Evolutionary conservation across 495 filamentous ascomycete genomes (phyloP).

Genomic region (Talaromyces trachyspermus): DNA sequence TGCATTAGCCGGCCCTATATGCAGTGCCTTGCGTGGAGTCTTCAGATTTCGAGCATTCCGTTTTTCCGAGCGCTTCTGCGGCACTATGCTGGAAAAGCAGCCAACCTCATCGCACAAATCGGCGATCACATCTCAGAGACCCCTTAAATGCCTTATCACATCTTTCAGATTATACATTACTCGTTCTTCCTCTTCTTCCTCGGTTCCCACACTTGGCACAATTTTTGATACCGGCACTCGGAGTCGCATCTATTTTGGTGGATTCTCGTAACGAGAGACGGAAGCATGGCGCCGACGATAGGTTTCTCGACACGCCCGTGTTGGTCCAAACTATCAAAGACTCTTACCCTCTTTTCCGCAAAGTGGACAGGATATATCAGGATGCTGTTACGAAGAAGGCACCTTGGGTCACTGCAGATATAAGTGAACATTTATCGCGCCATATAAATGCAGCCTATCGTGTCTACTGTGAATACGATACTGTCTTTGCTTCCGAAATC

Average conservation of each 20-base stretch:
- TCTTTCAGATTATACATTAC: constrained; percentile 21
- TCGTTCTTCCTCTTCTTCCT: constrained; percentile 18
- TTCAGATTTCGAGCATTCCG: constrained; percentile 26
- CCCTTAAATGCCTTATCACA: constrained; percentile 16
- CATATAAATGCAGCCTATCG: constrained; percentile 20
- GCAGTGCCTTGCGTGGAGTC: constrained; percentile 19
- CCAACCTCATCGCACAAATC: constrained; percentile 20
- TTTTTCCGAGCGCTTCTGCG: constrained; percentile 24
- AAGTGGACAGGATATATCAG: constrained; percentile 28
- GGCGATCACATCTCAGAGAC: constrained; percentile 21
- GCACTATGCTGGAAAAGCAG: constrained; percentile 15
- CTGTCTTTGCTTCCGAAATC: constrained; percentile 22
- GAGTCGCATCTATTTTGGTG: constrained; percentile 16
- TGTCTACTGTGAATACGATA: constrained; percentile 16
- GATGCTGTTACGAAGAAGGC: constrained; percentile 32
- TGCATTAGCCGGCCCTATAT: constrained; percentile 25
- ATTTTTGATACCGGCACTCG: constrained; percentile 15
- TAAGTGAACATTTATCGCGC: constrained; percentile 25
- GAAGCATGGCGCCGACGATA: constrained; percentile 12
- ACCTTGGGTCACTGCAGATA: constrained; percentile 29
- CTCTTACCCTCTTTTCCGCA: constrained; percentile 22
- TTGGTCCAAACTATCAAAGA: constrained; percentile 12
- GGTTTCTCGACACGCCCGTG: constrained; percentile 12
- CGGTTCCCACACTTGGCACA: constrained; percentile 19
- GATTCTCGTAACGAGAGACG: constrained; percentile 19